phyloP scores from a whole-genome alignment of 2,329 filamentous ascomycete species.

The Cadophora malorum region DNA sequence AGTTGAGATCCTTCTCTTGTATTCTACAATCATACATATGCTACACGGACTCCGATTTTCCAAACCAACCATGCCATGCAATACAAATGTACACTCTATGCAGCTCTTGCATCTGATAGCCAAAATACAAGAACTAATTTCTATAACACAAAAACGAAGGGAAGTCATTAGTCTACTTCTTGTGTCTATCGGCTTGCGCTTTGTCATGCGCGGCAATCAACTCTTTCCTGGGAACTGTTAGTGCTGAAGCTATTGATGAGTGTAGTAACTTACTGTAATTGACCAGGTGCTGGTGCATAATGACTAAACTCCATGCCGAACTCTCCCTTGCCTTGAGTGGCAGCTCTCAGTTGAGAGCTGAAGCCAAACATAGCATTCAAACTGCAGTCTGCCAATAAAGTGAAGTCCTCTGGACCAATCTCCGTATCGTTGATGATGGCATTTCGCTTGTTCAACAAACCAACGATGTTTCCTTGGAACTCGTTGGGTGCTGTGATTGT shows the following conservation, averaged over 20 bases:
- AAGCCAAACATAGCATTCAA: constrained; percentile 99
- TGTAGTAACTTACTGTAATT: constrained; percentile 77
- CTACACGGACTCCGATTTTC: constrained; percentile 29
- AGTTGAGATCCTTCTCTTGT: constrained; percentile 34
- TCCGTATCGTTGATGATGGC: constrained; percentile 96
- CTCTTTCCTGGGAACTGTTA: constrained; percentile 57
- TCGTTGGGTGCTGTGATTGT: constrained; percentile 94
- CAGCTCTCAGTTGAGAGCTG: constrained; percentile 85
- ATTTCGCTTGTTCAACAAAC: constrained; percentile 94
- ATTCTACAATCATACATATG: constrained; percentile 27
- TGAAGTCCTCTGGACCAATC: constrained; percentile 92
- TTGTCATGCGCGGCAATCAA: constrained; percentile 72
- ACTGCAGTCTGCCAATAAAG: constrained; percentile 87
- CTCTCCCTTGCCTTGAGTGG: constrained; percentile 97
- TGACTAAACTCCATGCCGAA: constrained; percentile 99
- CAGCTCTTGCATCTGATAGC: constrained; percentile 13
- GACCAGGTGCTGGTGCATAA: constrained; percentile 84
- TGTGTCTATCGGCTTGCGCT: constrained; percentile 61
- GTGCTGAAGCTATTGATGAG: background rate
- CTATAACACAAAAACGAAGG: constrained; percentile 22
- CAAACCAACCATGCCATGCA: constrained; percentile 19
- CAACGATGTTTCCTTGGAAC: constrained; percentile 96
- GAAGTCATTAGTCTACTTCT: constrained; percentile 39
- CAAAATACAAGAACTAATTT: constrained; percentile 23
- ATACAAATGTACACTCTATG: constrained; percentile 28